Evolutionary conservation across 1,284 basidiomycete species (phyloP).

Genomic region (Grifola frondosa): DNA sequence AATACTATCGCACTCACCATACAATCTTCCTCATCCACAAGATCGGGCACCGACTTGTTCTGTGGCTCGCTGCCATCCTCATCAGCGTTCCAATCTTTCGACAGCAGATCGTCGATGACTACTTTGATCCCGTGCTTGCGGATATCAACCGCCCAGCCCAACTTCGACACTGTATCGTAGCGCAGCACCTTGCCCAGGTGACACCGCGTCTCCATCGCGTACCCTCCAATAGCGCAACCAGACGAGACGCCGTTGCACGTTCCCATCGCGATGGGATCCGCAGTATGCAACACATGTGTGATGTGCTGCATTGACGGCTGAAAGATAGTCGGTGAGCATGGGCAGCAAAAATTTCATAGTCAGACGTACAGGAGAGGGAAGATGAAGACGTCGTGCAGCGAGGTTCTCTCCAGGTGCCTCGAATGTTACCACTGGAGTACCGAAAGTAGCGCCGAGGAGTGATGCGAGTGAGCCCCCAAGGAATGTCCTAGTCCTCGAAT

Average conservation of each 20-base stretch:
- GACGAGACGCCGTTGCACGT: constrained; percentile 76
- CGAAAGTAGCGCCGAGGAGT: constrained; percentile 88
- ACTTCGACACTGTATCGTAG: constrained; percentile 84
- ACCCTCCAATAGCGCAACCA: constrained; percentile 69
- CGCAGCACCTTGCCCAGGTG: constrained; percentile 70
- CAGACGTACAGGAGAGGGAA: constrained; percentile 71
- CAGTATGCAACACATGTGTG: constrained; percentile 85
- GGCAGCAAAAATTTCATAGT: neutral
- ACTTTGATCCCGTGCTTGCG: constrained; percentile 79
- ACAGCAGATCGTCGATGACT: constrained; percentile 75
- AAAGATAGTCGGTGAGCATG: neutral
- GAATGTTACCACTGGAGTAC: constrained; percentile 85
- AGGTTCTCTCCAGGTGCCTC: constrained; percentile 91
- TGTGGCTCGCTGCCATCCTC: constrained; percentile 21
- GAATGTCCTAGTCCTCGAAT: constrained; percentile 64
- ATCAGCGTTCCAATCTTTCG: constrained; percentile 57
- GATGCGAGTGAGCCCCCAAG: constrained; percentile 83
- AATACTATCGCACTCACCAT: constrained; percentile 29
- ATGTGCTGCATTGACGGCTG: constrained; percentile 75
- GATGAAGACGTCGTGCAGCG: constrained; percentile 84
- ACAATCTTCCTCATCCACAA: constrained; percentile 39
- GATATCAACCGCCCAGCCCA: constrained; percentile 86
- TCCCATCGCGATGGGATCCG: constrained; percentile 84
- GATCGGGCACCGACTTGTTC: constrained; percentile 22
- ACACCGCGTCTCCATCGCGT: constrained; percentile 76